Evolutionary conservation across 306 rosid species (phyloP), one percentile per base, ranked within the genome.

Genomic region (Begonia loranthoides): DNA sequence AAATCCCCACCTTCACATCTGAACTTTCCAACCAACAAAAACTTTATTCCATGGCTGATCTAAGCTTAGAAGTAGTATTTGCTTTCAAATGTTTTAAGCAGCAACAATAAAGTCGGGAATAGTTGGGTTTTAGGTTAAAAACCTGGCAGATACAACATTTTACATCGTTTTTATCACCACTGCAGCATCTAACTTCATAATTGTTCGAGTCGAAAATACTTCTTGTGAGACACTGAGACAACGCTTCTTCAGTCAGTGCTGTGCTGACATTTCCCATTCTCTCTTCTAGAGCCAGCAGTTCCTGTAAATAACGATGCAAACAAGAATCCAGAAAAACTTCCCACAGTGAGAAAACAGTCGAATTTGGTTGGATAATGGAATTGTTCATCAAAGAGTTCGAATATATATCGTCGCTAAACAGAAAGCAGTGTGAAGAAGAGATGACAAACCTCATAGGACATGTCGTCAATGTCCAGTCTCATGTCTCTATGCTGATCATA

Each of bases 121-220:
- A 50, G 17, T 16, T 19, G 54, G 62, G 38, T 14, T 12, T 7
- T 17, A 19, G 45, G 58, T 56, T 45, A 62, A 49, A 47, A 51
- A 85, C 99, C 96, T 86, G 99, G 69, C 99, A 92, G 68, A 92
- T 73, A 66, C 94, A 79, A 75, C 99, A 92, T 71, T 78, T 87
- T 57, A 74, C 72, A 50, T 81, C 95, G 59, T 80, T 84, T 58
- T 78, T 73, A 10, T 66, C 49, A 62, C 63, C 81, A 40, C 51
- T 61, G 47, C 66, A 67, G 61, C 66, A 10, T 10, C 15, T 10
- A n/a, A 43, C 76, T 41, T 58, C 52, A 34, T 70, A 50, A 50
- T 61, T 66, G 58, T 54, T 67, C 39, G 58, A 66, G 52, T 65
- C 71, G 68, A 68, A 81, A 45, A 51, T 55, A 70, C 69, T 76